Percentiles rank a stretch among this genome's conserved stretches.
Evolutionary conservation across 148 eudicot genomes (phyloP).

Genomic region (Fallopia convolvulus): DNA sequence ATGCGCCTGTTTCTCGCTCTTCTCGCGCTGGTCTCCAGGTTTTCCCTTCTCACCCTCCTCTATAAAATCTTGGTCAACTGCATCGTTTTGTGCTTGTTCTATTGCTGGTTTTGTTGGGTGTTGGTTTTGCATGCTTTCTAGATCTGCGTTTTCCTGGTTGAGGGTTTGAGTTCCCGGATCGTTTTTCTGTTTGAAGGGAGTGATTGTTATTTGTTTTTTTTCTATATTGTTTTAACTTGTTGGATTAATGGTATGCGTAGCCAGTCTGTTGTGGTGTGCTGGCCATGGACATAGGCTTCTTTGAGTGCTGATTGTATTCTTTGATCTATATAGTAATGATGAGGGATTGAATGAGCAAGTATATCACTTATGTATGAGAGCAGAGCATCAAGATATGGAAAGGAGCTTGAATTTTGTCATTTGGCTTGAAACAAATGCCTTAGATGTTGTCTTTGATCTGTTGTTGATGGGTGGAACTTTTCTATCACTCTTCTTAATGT

Average conservation of each 20-base stretch:
- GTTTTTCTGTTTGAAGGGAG: not conserved
- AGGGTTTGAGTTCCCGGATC: not conserved
- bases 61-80: not conserved
- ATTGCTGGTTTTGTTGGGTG: not conserved
- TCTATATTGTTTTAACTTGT: not conserved
- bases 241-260: not conserved
- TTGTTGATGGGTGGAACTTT: not conserved
- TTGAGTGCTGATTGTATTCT: not conserved
- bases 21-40: conserved; percentile 88
- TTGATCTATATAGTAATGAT: not conserved
- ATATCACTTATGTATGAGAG: not conserved
- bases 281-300: not conserved
- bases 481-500: not conserved
- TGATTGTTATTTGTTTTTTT: not conserved
- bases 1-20: conserved; percentile 59
- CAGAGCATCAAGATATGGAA: not conserved
- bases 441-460: not conserved
- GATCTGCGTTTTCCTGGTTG: conserved; percentile 6
- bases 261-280: not conserved
- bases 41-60: not conserved
- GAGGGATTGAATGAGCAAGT: not conserved
- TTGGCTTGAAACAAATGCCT: not conserved
- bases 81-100: not conserved
- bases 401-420: not conserved
- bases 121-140: not conserved